Conservation (phyloP, 2,329 filamentous ascomycete genomes). For the Aspergillus niger region DNA sequence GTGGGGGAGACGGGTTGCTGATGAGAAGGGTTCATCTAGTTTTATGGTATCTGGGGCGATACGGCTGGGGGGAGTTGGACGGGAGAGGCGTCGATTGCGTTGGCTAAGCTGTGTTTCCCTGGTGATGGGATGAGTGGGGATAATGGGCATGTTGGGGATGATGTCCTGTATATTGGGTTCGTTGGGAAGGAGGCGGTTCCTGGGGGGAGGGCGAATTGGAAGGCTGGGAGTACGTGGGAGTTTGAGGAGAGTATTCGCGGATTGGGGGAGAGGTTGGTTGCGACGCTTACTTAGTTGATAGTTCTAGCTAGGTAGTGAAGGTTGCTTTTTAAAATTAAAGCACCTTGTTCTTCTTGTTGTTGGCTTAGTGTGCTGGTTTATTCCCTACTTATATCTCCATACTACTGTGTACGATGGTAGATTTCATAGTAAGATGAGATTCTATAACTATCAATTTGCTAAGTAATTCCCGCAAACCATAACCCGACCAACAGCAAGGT, state of each 20-base stretch:
- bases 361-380: too few relatives aligned
- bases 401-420: too few relatives aligned
- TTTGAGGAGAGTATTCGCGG: constrained; percentile 53
- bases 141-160: constrained; percentile 57
- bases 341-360: too few relatives aligned
- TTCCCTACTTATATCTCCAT: too few relatives aligned
- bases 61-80: constrained; percentile 60
- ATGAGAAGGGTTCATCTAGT: constrained; percentile 29
- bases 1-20: neutral
- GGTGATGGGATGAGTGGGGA: constrained; percentile 55
- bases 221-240: constrained; percentile 35
- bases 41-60: constrained; percentile 65
- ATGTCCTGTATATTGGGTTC: constrained; percentile 66
- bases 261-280: constrained; percentile 57
- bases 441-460: too few relatives aligned
- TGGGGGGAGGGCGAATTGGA: constrained; percentile 59
- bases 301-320: too few relatives aligned
- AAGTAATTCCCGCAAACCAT: too few relatives aligned
- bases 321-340: too few relatives aligned
- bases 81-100: constrained; percentile 60
- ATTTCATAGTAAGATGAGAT: too few relatives aligned
- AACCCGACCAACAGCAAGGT: constrained; percentile 7
- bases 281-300: neutral
- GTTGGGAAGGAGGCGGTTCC: constrained; percentile 59
- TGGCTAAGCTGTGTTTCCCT: constrained; percentile 59